Conservation (phyloP, 2,329 filamentous ascomycete genomes). For the Tympanopsis confertula region DNA sequence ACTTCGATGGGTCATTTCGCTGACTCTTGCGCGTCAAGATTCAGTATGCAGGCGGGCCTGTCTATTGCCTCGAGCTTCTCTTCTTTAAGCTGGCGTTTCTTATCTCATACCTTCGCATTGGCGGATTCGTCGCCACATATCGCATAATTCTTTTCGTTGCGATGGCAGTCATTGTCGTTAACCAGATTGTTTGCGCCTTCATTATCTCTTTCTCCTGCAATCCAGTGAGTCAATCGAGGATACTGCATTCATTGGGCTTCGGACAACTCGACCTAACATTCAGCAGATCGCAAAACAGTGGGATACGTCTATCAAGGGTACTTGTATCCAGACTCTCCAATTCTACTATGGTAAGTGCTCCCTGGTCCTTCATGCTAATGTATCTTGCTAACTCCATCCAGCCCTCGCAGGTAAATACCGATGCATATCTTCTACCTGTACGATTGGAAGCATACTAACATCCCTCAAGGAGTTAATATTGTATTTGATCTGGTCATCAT, state of each 20-base stretch:
- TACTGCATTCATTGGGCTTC: too few species aligned
- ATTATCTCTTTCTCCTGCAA: slow-evolving; percentile 10
- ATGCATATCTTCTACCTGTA: not conserved
- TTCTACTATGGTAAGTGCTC: not conserved
- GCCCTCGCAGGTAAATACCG: not conserved
- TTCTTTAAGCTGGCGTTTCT: slow-evolving; percentile 12
- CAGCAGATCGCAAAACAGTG: not conserved
- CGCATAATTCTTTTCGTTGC: slow-evolving; percentile 7
- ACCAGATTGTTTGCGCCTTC: slow-evolving; percentile 12
- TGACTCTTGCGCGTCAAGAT: too few species aligned
- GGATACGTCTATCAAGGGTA: not conserved
- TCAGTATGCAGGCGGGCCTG: slow-evolving; percentile 14
- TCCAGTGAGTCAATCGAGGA: slow-evolving; percentile 14
- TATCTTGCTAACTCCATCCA: not conserved
- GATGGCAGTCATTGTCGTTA: slow-evolving; percentile 7
- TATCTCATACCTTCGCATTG: slow-evolving; percentile 19
- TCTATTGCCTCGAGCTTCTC: slow-evolving; percentile 10
- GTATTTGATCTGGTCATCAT: not conserved
- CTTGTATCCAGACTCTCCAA: not conserved
- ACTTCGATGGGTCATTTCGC: too few species aligned
- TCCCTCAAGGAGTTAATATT: not conserved
- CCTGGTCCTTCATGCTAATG: not conserved
- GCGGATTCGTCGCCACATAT: slow-evolving; percentile 12
- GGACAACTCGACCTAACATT: not conserved
- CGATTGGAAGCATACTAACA: not conserved